phyloP scores from a whole-genome alignment of 768 basidiomycete genomes.

The Tubosaeta sp. region DNA sequence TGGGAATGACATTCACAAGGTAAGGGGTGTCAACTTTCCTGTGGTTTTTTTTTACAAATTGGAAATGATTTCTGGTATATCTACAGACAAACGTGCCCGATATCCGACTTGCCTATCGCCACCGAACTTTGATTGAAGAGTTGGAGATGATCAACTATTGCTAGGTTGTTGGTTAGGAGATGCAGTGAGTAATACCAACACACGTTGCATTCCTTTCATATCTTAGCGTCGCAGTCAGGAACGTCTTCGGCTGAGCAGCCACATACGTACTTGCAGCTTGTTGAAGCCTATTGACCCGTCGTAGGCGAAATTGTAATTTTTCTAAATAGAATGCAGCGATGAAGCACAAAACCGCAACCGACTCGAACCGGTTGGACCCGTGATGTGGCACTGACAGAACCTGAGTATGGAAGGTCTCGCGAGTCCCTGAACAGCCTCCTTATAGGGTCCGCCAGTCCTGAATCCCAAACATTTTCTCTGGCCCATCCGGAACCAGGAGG shows the following conservation, averaged over 20 bases:
- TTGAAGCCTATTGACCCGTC: neutral
- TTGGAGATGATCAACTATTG: constrained; percentile 56
- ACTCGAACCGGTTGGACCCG: neutral
- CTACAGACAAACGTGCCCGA: constrained; percentile 94
- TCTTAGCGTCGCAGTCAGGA: neutral
- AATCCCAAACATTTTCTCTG: neutral
- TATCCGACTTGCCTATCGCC: constrained; percentile 84
- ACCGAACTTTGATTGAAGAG: constrained; percentile 85
- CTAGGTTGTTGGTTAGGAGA: constrained; percentile 1
- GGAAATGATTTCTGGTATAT: neutral
- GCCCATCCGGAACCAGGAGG: neutral
- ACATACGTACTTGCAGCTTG: neutral
- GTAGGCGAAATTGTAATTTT: neutral
- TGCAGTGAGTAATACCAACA: neutral
- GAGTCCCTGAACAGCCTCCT: neutral
- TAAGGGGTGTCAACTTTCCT: constrained; percentile 20
- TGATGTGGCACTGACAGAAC: neutral
- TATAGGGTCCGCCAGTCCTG: neutral
- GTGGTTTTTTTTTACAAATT: constrained; percentile 4
- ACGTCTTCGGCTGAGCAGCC: neutral
- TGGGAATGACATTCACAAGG: constrained; percentile 97
- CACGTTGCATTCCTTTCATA: neutral
- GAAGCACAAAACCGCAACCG: neutral
- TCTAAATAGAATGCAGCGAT: neutral
- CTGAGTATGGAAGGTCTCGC: neutral